Conservation (phyloP, 1,284 basidiomycete species). For the Tetrapyrgos nigripes region DNA sequence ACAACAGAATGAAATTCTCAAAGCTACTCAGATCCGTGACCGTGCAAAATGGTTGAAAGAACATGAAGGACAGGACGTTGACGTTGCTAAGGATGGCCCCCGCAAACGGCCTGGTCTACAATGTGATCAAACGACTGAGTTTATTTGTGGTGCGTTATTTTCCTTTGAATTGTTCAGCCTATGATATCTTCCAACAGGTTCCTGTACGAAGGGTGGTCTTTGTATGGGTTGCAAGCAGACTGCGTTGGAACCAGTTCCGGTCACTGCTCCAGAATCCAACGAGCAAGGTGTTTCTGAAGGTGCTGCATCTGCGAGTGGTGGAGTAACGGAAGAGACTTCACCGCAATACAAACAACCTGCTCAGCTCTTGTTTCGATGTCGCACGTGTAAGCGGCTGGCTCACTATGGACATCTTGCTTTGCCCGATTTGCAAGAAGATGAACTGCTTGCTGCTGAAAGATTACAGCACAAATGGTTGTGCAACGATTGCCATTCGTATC, state of each 20-base stretch:
- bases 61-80: conserved; percentile 30
- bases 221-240: conserved; percentile 80
- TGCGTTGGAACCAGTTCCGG: conserved; percentile 52
- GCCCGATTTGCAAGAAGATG: conserved; percentile 37
- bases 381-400: conserved; percentile 78
- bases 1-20: conserved; percentile 77
- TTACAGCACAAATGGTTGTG: conserved; percentile 85
- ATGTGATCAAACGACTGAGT: conserved; percentile 73
- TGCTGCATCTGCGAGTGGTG: conserved; percentile 20
- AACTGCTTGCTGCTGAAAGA: conserved; percentile 58
- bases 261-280: conserved; percentile 23
- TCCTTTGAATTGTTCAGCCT: neutral
- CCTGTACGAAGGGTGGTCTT: conserved; percentile 77
- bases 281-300: neutral
- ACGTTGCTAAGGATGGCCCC: conserved; percentile 35
- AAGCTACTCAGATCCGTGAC: conserved; percentile 63
- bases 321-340: conserved; percentile 12
- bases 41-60: conserved; percentile 42
- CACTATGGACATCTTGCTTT: conserved; percentile 77
- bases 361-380: conserved; percentile 81
- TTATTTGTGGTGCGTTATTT: conserved; percentile 64
- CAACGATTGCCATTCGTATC: conserved; percentile 79
- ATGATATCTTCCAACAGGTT: conserved; percentile 32
- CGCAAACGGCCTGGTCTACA: conserved; percentile 51
- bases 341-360: conserved; percentile 20